Conservation (phyloP, 148 eudicot genomes). For the Camellia japonica region DNA sequence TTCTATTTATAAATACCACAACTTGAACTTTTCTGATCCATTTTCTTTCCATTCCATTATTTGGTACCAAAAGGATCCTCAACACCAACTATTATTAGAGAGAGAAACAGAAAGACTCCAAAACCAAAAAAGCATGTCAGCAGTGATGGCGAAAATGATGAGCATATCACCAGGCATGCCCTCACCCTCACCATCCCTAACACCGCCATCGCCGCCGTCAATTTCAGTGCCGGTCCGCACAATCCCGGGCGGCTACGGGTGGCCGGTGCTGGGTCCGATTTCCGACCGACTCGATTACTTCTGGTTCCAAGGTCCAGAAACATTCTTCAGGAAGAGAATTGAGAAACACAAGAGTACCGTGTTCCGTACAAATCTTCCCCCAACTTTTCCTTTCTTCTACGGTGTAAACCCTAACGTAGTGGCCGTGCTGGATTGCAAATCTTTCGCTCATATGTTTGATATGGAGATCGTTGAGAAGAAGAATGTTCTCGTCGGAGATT, state of each 20-base stretch:
- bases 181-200: slow-evolving; percentile 21
- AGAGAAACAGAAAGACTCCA: not conserved
- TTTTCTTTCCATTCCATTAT: too few species aligned
- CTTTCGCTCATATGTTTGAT: slow-evolving; percentile 71
- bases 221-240: slow-evolving; percentile 33
- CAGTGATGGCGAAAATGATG: slow-evolving; percentile 12
- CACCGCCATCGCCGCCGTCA: slow-evolving; percentile 28
- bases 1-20: too few species aligned
- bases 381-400: slow-evolving; percentile 65
- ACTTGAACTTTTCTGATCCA: too few species aligned
- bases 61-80: too few species aligned
- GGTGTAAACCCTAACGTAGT: slow-evolving; percentile 79
- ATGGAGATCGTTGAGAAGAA: slow-evolving; percentile 78
- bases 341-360: slow-evolving; percentile 78
- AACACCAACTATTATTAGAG: not conserved
- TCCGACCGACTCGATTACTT: slow-evolving; percentile 64
- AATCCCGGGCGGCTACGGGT: slow-evolving; percentile 74
- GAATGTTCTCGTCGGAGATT: slow-evolving; percentile 76
- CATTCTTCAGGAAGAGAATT: slow-evolving; percentile 53
- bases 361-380: slow-evolving; percentile 83
- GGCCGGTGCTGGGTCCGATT: slow-evolving; percentile 76
- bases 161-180: slow-evolving; percentile 14
- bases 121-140: not conserved
- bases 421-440: slow-evolving; percentile 63
- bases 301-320: slow-evolving; percentile 77